Conservation (phyloP, 768 basidiomycete genomes). For the Boletus sp. region DNA sequence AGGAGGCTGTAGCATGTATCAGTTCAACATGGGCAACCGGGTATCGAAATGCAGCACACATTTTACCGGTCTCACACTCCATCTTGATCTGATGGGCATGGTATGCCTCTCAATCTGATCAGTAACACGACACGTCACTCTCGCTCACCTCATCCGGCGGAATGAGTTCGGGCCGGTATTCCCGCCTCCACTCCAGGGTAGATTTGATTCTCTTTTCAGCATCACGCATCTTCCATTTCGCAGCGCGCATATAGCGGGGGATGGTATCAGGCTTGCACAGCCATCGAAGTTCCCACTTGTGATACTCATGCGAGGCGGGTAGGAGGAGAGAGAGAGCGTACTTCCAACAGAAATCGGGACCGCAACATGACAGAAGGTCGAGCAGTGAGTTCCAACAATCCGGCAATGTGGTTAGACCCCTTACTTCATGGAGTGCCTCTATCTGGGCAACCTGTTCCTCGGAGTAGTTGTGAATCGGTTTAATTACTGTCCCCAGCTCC, state of each 20-base stretch:
- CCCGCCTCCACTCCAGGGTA: conserved; percentile 82
- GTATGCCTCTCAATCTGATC: neutral
- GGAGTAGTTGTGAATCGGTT: conserved; percentile 58
- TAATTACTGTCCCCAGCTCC: conserved; percentile 48
- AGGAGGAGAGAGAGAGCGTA: conserved; percentile 65
- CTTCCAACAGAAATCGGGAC: conserved; percentile 35
- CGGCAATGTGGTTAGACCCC: conserved; percentile 5
- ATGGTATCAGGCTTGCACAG: conserved; percentile 62
- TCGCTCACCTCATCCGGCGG: conserved; percentile 63
- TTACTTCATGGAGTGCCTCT: conserved; percentile 59
- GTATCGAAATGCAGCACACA: conserved; percentile 46
- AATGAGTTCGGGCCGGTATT: conserved; percentile 83
- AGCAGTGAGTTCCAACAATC: neutral
- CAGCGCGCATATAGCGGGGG: conserved; percentile 77
- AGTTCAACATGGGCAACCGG: neutral
- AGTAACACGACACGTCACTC: conserved; percentile 1
- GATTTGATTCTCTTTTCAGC: conserved; percentile 75
- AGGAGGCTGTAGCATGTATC: conserved; percentile 51
- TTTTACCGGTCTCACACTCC: conserved; percentile 85
- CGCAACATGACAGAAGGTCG: neutral
- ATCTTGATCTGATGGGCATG: conserved; percentile 48
- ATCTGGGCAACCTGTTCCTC: conserved; percentile 62
- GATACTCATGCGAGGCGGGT: conserved; percentile 66
- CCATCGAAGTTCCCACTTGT: conserved; percentile 79
- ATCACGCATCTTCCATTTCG: conserved; percentile 79